These are phyloP conservation scores for Rhizopus sp. DNA, from an alignment of 371 early-diverging fungal genomes.

Conservation along the genomic window DNA sequence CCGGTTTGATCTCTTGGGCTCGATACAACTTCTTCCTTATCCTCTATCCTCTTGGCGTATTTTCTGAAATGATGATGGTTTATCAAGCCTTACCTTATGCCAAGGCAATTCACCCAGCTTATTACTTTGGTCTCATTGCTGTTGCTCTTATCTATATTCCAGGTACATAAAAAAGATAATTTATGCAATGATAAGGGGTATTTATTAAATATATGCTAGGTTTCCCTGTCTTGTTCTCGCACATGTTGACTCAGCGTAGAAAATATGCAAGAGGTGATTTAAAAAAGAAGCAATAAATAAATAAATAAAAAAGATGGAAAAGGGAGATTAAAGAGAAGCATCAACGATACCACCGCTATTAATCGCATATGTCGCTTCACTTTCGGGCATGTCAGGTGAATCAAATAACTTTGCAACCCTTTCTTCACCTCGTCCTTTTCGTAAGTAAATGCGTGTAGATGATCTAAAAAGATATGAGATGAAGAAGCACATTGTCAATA, in stretches of 20 bases:
- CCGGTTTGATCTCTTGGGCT: slow-evolving; percentile 63
- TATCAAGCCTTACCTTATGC: slow-evolving; percentile 74
- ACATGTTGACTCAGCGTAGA: slow-evolving; percentile 88
- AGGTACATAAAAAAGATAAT: slow-evolving; percentile 44
- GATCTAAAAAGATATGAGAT: slow-evolving; percentile 23
- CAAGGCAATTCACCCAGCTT: slow-evolving; percentile 44
- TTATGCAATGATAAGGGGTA: not conserved
- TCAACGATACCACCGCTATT: slow-evolving; percentile 40
- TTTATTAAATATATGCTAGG: slow-evolving; percentile 27
- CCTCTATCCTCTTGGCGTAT: slow-evolving; percentile 90
- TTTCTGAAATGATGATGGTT: slow-evolving; percentile 79
- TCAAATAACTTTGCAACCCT: slow-evolving; percentile 90
- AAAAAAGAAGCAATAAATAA: slow-evolving; percentile 25
- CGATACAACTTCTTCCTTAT: slow-evolving; percentile 89
- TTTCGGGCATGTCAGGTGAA: slow-evolving; percentile 85
- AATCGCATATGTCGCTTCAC: slow-evolving; percentile 65
- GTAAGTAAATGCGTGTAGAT: slow-evolving; percentile 76
- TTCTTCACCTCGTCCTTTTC: slow-evolving; percentile 87
- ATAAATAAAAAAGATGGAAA: no score
- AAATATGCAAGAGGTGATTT: slow-evolving; percentile 66
- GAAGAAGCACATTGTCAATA: not conserved
- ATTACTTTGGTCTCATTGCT: slow-evolving; percentile 57
- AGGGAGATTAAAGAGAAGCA: slow-evolving; percentile 7
- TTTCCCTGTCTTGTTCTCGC: slow-evolving; percentile 84
- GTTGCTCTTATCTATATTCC: slow-evolving; percentile 70